These are phyloP conservation scores for Dittrichia graveolens DNA, from an alignment of 129 eudicot species.

Conservation along the genomic window DNA sequence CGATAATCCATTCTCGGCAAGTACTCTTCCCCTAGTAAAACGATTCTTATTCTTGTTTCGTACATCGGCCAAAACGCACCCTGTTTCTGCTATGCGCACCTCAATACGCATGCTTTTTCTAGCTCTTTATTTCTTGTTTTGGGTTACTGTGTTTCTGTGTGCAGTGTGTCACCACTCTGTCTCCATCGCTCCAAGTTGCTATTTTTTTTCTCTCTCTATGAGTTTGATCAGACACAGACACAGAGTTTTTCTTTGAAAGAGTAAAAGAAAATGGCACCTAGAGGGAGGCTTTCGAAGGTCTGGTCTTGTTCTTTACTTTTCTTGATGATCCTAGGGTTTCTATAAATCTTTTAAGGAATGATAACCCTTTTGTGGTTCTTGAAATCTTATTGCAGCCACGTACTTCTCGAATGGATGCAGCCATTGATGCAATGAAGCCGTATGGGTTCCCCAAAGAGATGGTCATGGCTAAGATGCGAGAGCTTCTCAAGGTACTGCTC, in stretches of 20 bases:
- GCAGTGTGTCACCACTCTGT: background rate
- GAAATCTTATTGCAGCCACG: conserved; percentile 29
- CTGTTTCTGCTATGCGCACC: background rate
- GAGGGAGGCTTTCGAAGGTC: conserved; percentile 27
- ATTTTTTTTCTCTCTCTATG: background rate
- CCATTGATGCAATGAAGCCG: conserved; percentile 58
- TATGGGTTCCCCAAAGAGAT: conserved; percentile 36
- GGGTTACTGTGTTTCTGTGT: background rate
- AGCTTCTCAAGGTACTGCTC: conserved; percentile 48
- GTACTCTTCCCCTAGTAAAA: background rate
- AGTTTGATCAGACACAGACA: background rate
- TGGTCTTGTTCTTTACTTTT: background rate
- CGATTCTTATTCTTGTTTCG: conserved; percentile 1
- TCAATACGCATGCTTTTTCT: background rate
- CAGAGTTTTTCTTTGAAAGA: background rate
- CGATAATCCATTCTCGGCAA: background rate
- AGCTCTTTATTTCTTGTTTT: background rate
- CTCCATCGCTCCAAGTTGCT: background rate
- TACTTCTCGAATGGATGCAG: conserved; percentile 50
- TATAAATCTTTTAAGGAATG: background rate
- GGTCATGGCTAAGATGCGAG: conserved; percentile 24
- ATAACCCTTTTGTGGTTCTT: conserved; percentile 21
- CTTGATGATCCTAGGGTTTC: background rate
- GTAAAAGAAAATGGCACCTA: conserved; percentile 30
- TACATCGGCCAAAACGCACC: conserved; percentile 10